phyloP scores from a whole-genome alignment of 306 rosid species.

The Cucumis sativus region Cucumber_9930_V3 NC_026661.2:17662501-17663000 shows the following conservation, averaged over 20 bases:
- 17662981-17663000: not conserved
- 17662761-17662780: not conserved
- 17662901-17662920: not conserved
- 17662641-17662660: slow-evolving; percentile 27
- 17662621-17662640: slow-evolving; percentile 20
- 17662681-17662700: not conserved
- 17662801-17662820: slow-evolving; percentile 11
- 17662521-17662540: slow-evolving; percentile 41
- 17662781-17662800: slow-evolving; percentile 3
- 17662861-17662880: slow-evolving; percentile 16
- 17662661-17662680: slow-evolving; percentile 8
- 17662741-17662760: not conserved
- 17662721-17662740: not conserved
- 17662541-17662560: slow-evolving; percentile 19
- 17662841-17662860: slow-evolving; percentile 10
- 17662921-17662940: not conserved
- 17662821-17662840: slow-evolving; percentile 20
- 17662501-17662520: slow-evolving; percentile 53
- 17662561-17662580: slow-evolving; percentile 24
- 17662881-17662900: slow-evolving; percentile 20
- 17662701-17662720: not conserved
- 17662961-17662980: not conserved
- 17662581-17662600: slow-evolving; percentile 6
- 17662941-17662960: not conserved
- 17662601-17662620: not conserved